phyloP scores from a whole-genome alignment of 2,329 filamentous ascomycete species.

The Davidsoniella virescens region DNA sequence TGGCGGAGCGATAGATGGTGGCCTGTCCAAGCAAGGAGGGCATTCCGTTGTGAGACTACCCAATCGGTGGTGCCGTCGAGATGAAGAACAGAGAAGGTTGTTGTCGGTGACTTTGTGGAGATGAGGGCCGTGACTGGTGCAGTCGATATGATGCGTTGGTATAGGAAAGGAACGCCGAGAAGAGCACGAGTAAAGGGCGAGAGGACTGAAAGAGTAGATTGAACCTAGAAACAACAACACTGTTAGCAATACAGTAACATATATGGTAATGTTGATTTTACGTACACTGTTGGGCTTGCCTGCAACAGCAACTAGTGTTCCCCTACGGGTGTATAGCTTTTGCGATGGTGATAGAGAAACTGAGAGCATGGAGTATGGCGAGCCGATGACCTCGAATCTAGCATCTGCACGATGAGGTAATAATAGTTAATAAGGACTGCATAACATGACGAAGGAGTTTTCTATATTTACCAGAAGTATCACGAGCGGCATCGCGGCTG shows the following conservation, averaged over 20 bases:
- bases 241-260: background rate
- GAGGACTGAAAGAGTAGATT: conserved; percentile 77
- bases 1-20: conserved; percentile 66
- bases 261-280: background rate
- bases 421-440: background rate
- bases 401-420: conserved; percentile 46
- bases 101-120: conserved; percentile 70
- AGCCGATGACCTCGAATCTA: conserved; percentile 81
- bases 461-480: conserved; percentile 31
- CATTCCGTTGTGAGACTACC: conserved; percentile 77
- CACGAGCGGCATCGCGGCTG: conserved; percentile 28
- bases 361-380: conserved; percentile 84
- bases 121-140: conserved; percentile 78
- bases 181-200: conserved; percentile 66
- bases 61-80: conserved; percentile 91
- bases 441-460: background rate
- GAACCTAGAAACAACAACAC: conserved; percentile 36
- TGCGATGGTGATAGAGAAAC: conserved; percentile 88
- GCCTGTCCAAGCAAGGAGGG: conserved; percentile 91
- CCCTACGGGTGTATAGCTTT: conserved; percentile 78
- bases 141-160: conserved; percentile 78
- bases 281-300: conserved; percentile 80
- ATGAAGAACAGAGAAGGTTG: conserved; percentile 74
- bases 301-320: conserved; percentile 76
- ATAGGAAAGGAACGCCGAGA: conserved; percentile 84